Conservation (phyloP, 768 basidiomycete genomes). For the Podaxis carcinomalis region DNA sequence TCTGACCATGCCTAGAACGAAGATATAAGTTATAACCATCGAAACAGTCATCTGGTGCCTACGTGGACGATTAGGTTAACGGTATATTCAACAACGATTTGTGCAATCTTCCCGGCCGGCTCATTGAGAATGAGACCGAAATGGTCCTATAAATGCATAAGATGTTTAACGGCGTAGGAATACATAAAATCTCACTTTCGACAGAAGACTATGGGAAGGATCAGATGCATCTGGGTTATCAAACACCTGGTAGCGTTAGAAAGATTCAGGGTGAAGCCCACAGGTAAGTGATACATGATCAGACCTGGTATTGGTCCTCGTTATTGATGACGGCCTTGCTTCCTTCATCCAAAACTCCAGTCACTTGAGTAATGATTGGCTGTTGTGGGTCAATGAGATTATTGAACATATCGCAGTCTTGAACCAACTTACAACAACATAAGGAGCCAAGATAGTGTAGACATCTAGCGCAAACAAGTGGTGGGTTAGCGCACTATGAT, state of each 20-base stretch:
- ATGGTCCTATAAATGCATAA: conserved; percentile 45
- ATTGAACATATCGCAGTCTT: not conserved
- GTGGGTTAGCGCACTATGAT: not conserved
- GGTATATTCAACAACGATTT: conserved; percentile 57
- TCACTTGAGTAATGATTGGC: conserved; percentile 60
- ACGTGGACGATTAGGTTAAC: conserved; percentile 57
- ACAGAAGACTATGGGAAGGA: conserved; percentile 69
- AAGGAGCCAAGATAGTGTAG: conserved; percentile 66
- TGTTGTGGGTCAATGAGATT: conserved; percentile 18
- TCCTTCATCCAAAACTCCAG: conserved; percentile 51
- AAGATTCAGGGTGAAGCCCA: not conserved
- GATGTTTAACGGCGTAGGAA: not conserved
- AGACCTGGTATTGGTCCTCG: conserved; percentile 62
- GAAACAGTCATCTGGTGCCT: conserved; percentile 1
- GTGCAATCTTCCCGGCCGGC: conserved; percentile 70
- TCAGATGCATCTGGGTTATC: conserved; percentile 63
- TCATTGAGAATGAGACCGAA: conserved; percentile 70
- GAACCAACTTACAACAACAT: conserved; percentile 39
- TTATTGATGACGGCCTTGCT: conserved; percentile 68
- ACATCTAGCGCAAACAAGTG: conserved; percentile 36
- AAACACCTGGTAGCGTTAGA: conserved; percentile 45
- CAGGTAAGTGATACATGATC: not conserved
- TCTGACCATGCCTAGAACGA: conserved; percentile 43
- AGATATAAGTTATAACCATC: not conserved
- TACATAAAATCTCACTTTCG: conserved; percentile 40